phyloP scores from a whole-genome alignment of 495 filamentous ascomycete species.

The Baudoinia panamericana region DNA sequence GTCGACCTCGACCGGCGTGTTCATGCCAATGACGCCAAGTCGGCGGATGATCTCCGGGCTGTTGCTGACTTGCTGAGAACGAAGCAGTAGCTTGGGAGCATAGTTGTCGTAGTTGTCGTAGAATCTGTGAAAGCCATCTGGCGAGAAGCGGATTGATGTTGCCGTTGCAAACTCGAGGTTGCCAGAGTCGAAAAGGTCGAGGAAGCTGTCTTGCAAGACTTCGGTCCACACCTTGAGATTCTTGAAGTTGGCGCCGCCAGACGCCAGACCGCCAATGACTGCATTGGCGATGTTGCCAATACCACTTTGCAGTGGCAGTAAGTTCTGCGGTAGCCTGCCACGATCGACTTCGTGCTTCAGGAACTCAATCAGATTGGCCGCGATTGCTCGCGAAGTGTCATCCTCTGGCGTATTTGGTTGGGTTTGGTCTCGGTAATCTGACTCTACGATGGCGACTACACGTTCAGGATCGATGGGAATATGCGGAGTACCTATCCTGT shows the following conservation, averaged over 20 bases:
- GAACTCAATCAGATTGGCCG: slow-evolving; percentile 74
- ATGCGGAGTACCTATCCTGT: slow-evolving; percentile 69
- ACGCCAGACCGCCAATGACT: slow-evolving; percentile 68
- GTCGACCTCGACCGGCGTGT: slow-evolving; percentile 87
- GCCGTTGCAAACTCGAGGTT: slow-evolving; percentile 84
- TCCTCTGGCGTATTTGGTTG: slow-evolving; percentile 65
- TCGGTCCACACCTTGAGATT: slow-evolving; percentile 91
- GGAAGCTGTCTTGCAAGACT: slow-evolving; percentile 85
- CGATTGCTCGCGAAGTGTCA: slow-evolving; percentile 56
- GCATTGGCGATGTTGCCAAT: slow-evolving; percentile 95
- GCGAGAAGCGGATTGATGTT: slow-evolving; percentile 83
- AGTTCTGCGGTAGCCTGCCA: slow-evolving; percentile 62
- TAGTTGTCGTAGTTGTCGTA: slow-evolving; percentile 77
- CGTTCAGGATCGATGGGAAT: slow-evolving; percentile 85
- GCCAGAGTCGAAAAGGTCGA: slow-evolving; percentile 85
- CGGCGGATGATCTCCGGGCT: slow-evolving; percentile 88
- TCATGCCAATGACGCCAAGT: slow-evolving; percentile 85
- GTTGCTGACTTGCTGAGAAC: slow-evolving; percentile 80
- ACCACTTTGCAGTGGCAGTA: slow-evolving; percentile 75
- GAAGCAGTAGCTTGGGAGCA: slow-evolving; percentile 70
- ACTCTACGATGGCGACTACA: slow-evolving; percentile 76
- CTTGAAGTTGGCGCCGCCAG: slow-evolving; percentile 59
- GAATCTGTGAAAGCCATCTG: slow-evolving; percentile 84
- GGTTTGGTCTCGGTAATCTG: slow-evolving; percentile 73
- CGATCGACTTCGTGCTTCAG: slow-evolving; percentile 65